A percentile compares a stretch with the other conserved stretches of the same genome.
phyloP scores from a whole-genome alignment of 2,329 filamentous ascomycete genomes.

The Chaetomiaceae sp. region DNA sequence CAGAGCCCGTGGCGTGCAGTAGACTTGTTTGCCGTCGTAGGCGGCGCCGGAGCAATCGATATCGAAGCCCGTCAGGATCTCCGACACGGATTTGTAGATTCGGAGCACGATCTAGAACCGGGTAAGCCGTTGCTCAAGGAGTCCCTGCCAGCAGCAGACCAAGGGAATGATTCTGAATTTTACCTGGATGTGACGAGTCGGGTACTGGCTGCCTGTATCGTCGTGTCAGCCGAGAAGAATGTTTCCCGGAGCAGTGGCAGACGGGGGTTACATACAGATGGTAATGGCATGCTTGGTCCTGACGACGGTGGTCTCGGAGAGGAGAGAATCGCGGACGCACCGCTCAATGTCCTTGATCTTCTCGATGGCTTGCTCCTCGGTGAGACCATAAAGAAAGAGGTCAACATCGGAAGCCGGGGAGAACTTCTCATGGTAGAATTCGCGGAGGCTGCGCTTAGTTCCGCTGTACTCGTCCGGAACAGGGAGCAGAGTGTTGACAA shows the following conservation, averaged over 20 bases:
- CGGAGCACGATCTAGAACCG: conserved; percentile 66
- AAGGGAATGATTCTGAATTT: neutral
- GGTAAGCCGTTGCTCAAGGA: conserved; percentile 11
- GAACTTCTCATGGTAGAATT: conserved; percentile 78
- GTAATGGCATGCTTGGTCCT: conserved; percentile 85
- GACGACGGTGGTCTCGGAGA: conserved; percentile 78
- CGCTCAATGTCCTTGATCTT: conserved; percentile 81
- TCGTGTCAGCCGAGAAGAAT: conserved; percentile 7
- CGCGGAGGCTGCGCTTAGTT: conserved; percentile 58
- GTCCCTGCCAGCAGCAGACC: too few species aligned
- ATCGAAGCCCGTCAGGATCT: conserved; percentile 84
- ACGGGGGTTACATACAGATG: conserved; percentile 45
- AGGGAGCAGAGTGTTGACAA: conserved; percentile 72
- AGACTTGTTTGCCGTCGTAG: conserved; percentile 77
- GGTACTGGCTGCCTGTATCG: conserved; percentile 64
- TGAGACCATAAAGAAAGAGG: conserved; percentile 76
- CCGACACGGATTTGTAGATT: conserved; percentile 76
- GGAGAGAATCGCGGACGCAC: conserved; percentile 68
- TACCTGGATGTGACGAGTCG: conserved; percentile 70
- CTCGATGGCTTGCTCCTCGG: conserved; percentile 69
- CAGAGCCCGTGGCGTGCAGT: conserved; percentile 69
- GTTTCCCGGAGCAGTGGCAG: neutral
- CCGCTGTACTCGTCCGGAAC: conserved; percentile 57
- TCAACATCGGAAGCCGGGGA: conserved; percentile 84
- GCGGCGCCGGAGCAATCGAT: conserved; percentile 80